Evolutionary conservation across 1,284 basidiomycete genomes (phyloP).

Genomic region (Mycena sp.): DNA sequence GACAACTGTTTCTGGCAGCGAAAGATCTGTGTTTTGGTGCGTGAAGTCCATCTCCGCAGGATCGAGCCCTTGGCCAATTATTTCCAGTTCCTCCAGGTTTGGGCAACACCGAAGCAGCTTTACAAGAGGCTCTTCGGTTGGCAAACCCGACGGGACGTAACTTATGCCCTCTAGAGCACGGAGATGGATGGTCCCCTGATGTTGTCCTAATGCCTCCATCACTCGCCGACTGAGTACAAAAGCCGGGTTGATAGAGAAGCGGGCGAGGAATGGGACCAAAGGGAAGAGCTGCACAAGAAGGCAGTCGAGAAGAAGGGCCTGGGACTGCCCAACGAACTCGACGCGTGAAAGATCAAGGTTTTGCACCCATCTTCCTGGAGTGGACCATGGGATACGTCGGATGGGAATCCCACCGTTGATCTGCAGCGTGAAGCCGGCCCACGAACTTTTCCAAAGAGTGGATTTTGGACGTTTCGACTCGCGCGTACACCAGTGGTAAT

Average conservation of each 20-base stretch:
- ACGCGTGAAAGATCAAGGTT: conserved; percentile 73
- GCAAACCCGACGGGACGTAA: conserved; percentile 51
- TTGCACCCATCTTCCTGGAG: conserved; percentile 86
- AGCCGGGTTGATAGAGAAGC: conserved; percentile 67
- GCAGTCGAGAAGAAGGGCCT: conserved; percentile 64
- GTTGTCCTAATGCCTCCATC: conserved; percentile 61
- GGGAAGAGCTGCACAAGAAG: conserved; percentile 72
- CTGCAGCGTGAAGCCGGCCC: conserved; percentile 63
- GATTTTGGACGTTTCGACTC: conserved; percentile 58
- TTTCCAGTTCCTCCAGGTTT: conserved; percentile 72
- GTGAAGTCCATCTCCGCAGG: conserved; percentile 57
- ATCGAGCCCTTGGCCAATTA: conserved; percentile 69
- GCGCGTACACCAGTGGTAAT: conserved; percentile 72
- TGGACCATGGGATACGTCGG: conserved; percentile 82
- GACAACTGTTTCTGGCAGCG: conserved; percentile 42
- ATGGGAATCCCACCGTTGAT: conserved; percentile 88
- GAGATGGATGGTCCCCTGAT: conserved; percentile 63
- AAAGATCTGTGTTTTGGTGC: conserved; percentile 37
- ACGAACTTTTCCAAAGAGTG: conserved; percentile 66
- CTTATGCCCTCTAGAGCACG: conserved; percentile 70
- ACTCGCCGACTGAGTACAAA: conserved; percentile 71
- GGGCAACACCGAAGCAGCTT: conserved; percentile 64
- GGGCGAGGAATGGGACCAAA: conserved; percentile 72
- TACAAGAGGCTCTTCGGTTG: conserved; percentile 59
- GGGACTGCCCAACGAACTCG: conserved; percentile 50